Percentiles rank a stretch among this genome's conserved stretches.
These are phyloP conservation scores for Rhododendron ferrugineum DNA, from an alignment of 148 eudicot genomes.

Conservation along the genomic window DNA sequence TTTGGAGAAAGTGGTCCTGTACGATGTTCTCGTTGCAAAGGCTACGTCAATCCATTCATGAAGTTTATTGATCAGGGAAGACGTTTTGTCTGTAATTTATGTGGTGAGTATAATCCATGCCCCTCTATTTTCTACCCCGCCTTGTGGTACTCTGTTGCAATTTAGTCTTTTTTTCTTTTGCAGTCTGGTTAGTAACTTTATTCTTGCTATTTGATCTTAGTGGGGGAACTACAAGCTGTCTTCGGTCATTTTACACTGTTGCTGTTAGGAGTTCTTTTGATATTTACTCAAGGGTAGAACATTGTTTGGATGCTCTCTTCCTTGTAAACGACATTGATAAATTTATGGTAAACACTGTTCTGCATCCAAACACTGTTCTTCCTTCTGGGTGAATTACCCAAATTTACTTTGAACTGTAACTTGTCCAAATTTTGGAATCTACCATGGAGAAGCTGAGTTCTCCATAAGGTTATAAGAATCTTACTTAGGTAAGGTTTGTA, in stretches of 20 bases:
- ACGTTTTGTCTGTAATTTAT: constrained; percentile 86
- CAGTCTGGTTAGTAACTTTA: neutral
- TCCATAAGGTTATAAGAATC: neutral
- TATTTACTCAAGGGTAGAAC: neutral
- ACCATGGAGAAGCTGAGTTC: neutral
- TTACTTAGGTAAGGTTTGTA: neutral
- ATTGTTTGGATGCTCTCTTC: neutral
- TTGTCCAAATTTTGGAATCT: neutral
- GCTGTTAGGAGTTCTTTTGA: neutral
- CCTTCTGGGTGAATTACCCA: neutral
- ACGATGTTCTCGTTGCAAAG: constrained; percentile 99
- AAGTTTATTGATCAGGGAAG: constrained; percentile 94
- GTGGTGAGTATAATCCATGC: constrained; percentile 53
- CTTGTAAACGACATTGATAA: neutral
- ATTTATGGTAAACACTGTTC: neutral
- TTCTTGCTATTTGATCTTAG: constrained; percentile 4
- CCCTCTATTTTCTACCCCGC: neutral
- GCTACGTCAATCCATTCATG: constrained; percentile 96
- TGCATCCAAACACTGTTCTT: neutral
- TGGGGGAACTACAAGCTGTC: neutral
- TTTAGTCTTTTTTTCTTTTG: neutral
- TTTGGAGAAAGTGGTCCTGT: constrained; percentile 98
- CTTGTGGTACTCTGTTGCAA: neutral
- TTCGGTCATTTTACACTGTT: neutral
- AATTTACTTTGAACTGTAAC: neutral